phyloP scores from a whole-genome alignment of 1,284 basidiomycete species.

The Cryptococcus sp. region DNA sequence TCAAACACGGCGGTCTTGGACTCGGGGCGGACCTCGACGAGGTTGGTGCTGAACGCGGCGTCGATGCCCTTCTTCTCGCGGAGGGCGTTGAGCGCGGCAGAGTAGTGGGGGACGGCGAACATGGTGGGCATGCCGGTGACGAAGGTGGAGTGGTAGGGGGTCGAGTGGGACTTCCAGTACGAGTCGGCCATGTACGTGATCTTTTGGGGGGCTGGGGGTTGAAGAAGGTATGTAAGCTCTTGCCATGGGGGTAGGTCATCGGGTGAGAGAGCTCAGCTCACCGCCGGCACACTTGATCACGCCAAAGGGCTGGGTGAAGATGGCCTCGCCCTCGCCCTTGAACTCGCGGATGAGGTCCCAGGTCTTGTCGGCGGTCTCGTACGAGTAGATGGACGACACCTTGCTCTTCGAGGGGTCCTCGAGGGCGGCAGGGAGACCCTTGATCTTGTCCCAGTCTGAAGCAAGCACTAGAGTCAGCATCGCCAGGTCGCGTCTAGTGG shows the following conservation, averaged over 20 bases:
- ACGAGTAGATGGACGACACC: slow-evolving; percentile 93
- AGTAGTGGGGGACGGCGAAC: slow-evolving; percentile 84
- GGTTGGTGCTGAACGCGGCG: slow-evolving; percentile 78
- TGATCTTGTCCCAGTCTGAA: slow-evolving; percentile 63
- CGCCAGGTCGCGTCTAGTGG: no score
- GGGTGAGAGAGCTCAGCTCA: slow-evolving; percentile 23
- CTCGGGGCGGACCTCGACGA: slow-evolving; percentile 66
- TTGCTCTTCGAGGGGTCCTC: slow-evolving; percentile 64
- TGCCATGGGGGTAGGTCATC: background rate
- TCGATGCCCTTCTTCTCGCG: slow-evolving; percentile 75
- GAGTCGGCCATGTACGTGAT: slow-evolving; percentile 85
- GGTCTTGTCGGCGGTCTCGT: slow-evolving; percentile 79
- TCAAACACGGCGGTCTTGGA: slow-evolving; percentile 81
- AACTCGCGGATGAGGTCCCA: slow-evolving; percentile 76
- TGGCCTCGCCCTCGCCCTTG: slow-evolving; percentile 66
- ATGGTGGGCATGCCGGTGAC: slow-evolving; percentile 89
- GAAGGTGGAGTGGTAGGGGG: slow-evolving; percentile 68
- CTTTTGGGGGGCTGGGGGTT: slow-evolving; percentile 71
- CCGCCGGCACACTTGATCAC: slow-evolving; percentile 91
- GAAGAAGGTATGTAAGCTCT: background rate
- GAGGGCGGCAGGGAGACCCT: slow-evolving; percentile 75
- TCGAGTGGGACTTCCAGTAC: slow-evolving; percentile 51
- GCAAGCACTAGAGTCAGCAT: background rate
- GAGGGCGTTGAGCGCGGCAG: slow-evolving; percentile 74
- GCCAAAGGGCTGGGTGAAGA: slow-evolving; percentile 96